phyloP scores from a whole-genome alignment of 768 basidiomycete genomes.

The Mycena epipterygia region DNA sequence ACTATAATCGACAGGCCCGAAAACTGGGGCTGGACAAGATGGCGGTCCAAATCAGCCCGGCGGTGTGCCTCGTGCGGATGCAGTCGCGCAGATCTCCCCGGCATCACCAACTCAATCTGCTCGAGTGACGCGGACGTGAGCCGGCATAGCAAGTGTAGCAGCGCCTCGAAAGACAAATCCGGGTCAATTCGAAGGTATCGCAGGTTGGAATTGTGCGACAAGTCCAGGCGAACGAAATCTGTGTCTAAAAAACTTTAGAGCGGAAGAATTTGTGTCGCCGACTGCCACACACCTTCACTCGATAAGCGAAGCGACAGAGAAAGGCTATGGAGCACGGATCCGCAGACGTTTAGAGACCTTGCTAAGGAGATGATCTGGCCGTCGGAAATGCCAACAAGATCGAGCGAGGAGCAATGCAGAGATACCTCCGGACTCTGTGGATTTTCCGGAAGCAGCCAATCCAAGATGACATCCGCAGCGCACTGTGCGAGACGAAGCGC shows the following conservation, averaged over 20 bases:
- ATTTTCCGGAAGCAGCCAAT: background rate
- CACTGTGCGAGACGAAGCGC: background rate
- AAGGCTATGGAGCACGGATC: background rate
- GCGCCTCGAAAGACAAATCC: conserved; percentile 3
- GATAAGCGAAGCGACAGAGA: background rate
- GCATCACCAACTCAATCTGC: conserved; percentile 10
- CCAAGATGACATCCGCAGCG: background rate
- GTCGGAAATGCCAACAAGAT: conserved; percentile 1
- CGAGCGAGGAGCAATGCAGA: background rate
- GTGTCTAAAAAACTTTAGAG: background rate
- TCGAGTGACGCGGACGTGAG: conserved; percentile 1
- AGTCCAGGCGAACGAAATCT: background rate
- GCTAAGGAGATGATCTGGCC: background rate
- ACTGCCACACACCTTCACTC: background rate
- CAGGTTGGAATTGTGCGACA: background rate
- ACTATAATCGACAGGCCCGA: background rate
- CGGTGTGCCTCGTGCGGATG: background rate
- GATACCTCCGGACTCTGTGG: background rate
- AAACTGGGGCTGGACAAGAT: background rate
- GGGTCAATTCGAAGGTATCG: conserved; percentile 6
- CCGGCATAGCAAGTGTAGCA: background rate
- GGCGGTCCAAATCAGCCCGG: conserved; percentile 4
- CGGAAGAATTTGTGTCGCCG: background rate
- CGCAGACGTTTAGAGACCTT: background rate
- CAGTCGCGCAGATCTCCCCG: conserved; percentile 1